Evolutionary conservation across 106 monocot genomes (phyloP).

Genomic region (Dendrobium nobile): DNA sequence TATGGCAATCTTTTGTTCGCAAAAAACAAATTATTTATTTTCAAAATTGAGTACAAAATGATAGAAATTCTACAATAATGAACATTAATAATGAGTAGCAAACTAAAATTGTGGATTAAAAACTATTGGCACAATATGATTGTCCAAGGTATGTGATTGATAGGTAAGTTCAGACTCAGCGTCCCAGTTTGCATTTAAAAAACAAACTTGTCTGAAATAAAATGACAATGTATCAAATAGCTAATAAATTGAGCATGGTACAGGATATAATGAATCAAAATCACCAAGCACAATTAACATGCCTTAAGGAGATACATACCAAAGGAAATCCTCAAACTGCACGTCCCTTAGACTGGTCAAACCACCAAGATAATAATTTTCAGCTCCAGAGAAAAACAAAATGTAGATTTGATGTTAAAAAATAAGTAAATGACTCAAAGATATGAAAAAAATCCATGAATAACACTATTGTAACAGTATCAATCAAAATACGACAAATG

Average conservation of each 20-base stretch:
- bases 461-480: not conserved
- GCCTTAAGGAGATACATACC: slow-evolving; percentile 43
- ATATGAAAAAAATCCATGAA: not conserved
- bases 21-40: no score
- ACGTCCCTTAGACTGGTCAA: slow-evolving; percentile 40
- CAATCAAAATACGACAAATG: not conserved
- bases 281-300: not conserved
- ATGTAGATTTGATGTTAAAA: not conserved
- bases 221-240: not conserved
- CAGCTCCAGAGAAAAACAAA: slow-evolving; percentile 9
- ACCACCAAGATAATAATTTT: slow-evolving; percentile 2
- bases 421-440: not conserved
- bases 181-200: not conserved
- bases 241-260: not conserved
- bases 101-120: not conserved
- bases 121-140: not conserved
- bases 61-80: no score
- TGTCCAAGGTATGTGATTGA: not conserved
- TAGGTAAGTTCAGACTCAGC: not conserved
- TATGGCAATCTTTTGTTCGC: no score
- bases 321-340: slow-evolving; percentile 84
- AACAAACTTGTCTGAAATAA: not conserved
- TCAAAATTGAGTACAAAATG: no score
- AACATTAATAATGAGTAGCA: not conserved
- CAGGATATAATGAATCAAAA: slow-evolving; percentile 1